Conservation (phyloP, 2,329 filamentous ascomycete species). For the Stemphylium vesicarium region DNA sequence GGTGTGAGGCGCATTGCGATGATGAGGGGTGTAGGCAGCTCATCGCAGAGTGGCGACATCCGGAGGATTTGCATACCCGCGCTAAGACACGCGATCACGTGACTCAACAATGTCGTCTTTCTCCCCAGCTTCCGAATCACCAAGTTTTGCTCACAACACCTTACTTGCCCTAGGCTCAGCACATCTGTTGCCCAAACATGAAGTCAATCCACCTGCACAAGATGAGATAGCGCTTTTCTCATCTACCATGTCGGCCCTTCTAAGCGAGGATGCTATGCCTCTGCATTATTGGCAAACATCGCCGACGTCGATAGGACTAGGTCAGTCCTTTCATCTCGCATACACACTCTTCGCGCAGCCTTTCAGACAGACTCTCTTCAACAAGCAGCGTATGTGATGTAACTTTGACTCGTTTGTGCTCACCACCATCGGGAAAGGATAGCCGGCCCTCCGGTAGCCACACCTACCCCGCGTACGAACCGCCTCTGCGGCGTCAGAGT, state of each 20-base stretch:
- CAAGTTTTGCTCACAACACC: not conserved
- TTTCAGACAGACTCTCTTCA: not conserved
- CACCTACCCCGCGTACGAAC: not conserved
- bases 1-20: conserved; percentile 13
- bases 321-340: not conserved
- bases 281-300: not conserved
- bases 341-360: not conserved
- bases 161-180: no score
- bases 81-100: conserved; percentile 15
- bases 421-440: conserved; percentile 1
- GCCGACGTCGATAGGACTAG: not conserved
- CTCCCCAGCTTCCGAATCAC: not conserved
- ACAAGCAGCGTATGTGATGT: not conserved
- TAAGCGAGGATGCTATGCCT: not conserved
- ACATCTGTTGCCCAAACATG: not conserved
- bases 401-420: not conserved
- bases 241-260: not conserved
- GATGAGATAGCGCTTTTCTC: no score
- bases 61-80: conserved; percentile 10
- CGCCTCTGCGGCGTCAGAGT: not conserved
- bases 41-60: conserved; percentile 6
- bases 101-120: not conserved
- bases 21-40: not conserved
- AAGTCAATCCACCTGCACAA: no score
- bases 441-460: conserved; percentile 1